These are phyloP conservation scores for Umbilicus rupestris DNA, from an alignment of 164 flowering plant species.

Conservation along the genomic window DNA sequence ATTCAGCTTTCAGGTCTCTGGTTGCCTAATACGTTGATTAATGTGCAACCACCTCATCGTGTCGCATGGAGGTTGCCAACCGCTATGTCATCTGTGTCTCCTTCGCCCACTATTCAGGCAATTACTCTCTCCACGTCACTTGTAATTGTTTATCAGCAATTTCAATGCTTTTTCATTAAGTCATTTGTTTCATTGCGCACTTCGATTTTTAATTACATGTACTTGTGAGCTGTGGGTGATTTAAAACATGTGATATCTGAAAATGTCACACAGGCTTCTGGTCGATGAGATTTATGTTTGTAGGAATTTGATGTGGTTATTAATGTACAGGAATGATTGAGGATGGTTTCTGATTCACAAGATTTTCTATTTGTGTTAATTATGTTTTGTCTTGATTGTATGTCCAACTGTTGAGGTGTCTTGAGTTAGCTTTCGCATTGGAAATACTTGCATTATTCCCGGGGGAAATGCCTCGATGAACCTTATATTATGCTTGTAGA, in stretches of 20 bases:
- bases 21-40: not conserved
- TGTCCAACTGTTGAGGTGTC: too few relatives aligned
- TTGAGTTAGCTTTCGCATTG: too few relatives aligned
- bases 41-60: not conserved
- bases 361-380: too few relatives aligned
- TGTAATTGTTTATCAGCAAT: not conserved
- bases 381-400: too few relatives aligned
- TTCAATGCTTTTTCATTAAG: not conserved
- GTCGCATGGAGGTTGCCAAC: conserved; percentile 10
- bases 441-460: not conserved
- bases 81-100: conserved; percentile 14
- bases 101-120: conserved; percentile 31
- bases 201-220: too few relatives aligned
- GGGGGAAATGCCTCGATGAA: not conserved
- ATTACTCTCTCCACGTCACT: not conserved
- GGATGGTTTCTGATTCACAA: too few relatives aligned
- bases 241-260: too few relatives aligned
- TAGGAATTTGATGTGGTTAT: too few relatives aligned
- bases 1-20: not conserved
- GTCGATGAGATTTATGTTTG: too few relatives aligned
- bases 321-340: too few relatives aligned
- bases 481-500: not conserved
- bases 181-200: not conserved
- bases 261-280: too few relatives aligned
- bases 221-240: too few relatives aligned